Evolutionary conservation across 495 filamentous ascomycete species (phyloP).

Genomic region (Aspergillus sclerotioniger): DNA sequence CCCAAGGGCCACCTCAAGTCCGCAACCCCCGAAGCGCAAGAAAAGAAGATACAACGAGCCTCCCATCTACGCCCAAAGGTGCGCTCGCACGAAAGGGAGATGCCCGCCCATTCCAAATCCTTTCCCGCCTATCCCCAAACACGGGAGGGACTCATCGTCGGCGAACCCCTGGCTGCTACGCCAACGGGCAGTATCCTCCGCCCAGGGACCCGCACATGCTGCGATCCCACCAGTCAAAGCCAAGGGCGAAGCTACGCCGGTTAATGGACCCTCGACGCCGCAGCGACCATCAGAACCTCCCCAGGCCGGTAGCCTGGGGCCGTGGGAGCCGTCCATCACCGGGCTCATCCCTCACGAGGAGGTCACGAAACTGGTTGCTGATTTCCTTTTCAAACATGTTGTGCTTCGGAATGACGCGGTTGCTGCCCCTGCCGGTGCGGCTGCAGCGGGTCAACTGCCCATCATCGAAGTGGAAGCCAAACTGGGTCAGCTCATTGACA

Average conservation of each 20-base stretch:
- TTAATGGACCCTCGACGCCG: constrained; percentile 11
- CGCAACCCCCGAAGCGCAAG: constrained; percentile 34
- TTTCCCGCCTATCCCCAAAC: constrained; percentile 35
- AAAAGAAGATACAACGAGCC: constrained; percentile 44
- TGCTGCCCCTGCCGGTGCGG: constrained; percentile 42
- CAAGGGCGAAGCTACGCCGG: constrained; percentile 14
- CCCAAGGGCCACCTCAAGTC: constrained; percentile 15
- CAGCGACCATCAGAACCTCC: constrained; percentile 17
- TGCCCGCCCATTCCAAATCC: constrained; percentile 39
- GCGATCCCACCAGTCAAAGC: constrained; percentile 13
- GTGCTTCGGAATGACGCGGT: constrained; percentile 56
- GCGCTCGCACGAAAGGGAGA: constrained; percentile 35
- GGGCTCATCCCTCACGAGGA: constrained; percentile 64
- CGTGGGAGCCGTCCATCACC: constrained; percentile 74
- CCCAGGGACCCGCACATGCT: constrained; percentile 13
- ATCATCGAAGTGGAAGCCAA: constrained; percentile 91
- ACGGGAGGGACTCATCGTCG: constrained; percentile 22
- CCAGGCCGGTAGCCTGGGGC: constrained; percentile 42
- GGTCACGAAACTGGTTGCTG: constrained; percentile 62
- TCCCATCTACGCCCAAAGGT: constrained; percentile 46
- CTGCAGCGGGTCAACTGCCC: constrained; percentile 57
- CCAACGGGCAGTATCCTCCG: constrained; percentile 24
- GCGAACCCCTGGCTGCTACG: constrained; percentile 29
- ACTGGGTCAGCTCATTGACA: constrained; percentile 75
- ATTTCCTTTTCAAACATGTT: constrained; percentile 72